These are phyloP conservation scores for Epichloe scottii DNA, from an alignment of 2,329 filamentous ascomycete species.

Conservation along the genomic window DNA sequence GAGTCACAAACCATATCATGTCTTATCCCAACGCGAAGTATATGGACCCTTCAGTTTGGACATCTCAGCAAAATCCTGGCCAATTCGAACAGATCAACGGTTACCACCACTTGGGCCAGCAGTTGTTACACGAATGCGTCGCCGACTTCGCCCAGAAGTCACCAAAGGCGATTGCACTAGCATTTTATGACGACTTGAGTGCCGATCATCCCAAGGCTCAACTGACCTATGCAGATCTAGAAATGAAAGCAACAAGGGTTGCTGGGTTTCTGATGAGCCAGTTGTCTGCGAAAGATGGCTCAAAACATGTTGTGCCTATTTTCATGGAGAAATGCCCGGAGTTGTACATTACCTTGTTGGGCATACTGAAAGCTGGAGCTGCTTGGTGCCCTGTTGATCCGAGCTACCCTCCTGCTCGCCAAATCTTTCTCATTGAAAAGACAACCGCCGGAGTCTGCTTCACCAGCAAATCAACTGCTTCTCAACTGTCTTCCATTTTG, in stretches of 20 bases:
- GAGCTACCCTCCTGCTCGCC: conserved; percentile 23
- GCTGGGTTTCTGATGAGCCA: conserved; percentile 14
- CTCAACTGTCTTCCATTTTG: conserved; percentile 15
- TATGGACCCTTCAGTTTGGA: background rate
- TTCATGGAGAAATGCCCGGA: conserved; percentile 26
- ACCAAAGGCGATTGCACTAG: background rate
- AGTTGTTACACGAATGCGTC: background rate
- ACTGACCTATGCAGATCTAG: conserved; percentile 23
- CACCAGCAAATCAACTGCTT: conserved; percentile 2
- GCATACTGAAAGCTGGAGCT: conserved; percentile 27
- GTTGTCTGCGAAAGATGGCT: background rate
- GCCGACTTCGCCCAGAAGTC: background rate
- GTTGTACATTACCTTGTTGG: conserved; percentile 27
- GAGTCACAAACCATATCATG: background rate
- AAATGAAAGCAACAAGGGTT: conserved; percentile 19
- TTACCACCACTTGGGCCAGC: background rate
- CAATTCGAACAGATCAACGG: background rate
- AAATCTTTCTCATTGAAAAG: conserved; percentile 24
- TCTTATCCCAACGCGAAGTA: background rate
- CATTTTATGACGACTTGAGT: conserved; percentile 4
- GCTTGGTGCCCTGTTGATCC: conserved; percentile 29
- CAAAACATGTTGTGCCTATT: conserved; percentile 20
- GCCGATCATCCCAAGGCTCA: conserved; percentile 1
- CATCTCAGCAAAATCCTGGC: background rate
- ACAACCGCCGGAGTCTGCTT: conserved; percentile 15